Percentiles rank a stretch among this genome's conserved stretches.
phyloP scores from a whole-genome alignment of 179 eudicot genomes.

The Drosera spatulata region DNA sequence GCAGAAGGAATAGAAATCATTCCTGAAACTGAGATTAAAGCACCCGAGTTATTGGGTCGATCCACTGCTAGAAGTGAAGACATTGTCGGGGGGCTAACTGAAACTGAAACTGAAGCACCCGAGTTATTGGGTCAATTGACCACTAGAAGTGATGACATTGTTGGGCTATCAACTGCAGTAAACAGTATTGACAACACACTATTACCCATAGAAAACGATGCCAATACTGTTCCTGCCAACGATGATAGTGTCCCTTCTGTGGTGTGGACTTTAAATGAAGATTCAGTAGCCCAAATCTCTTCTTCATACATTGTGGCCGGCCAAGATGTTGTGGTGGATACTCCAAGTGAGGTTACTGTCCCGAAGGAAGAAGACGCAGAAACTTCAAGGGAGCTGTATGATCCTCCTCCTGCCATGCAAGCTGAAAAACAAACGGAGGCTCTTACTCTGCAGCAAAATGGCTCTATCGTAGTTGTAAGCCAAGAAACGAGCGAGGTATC shows the following conservation, averaged over 20 bases:
- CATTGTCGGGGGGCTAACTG: conserved; percentile 4
- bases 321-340: conserved; percentile 18
- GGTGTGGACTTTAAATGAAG: conserved; percentile 11
- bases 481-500: conserved; percentile 16
- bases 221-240: neutral
- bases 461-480: conserved; percentile 21
- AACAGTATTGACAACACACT: conserved; percentile 11
- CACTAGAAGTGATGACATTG: conserved; percentile 4
- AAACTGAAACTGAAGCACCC: conserved; percentile 6
- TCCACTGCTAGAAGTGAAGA: conserved; percentile 7
- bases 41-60: conserved; percentile 6
- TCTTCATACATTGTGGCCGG: conserved; percentile 14
- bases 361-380: conserved; percentile 20
- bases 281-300: neutral
- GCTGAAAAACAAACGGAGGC: conserved; percentile 20
- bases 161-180: conserved; percentile 4
- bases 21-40: conserved; percentile 7
- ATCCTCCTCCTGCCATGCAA: conserved; percentile 5
- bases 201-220: neutral
- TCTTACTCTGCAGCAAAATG: conserved; percentile 20
- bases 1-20: conserved; percentile 11
- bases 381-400: conserved; percentile 8
- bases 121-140: conserved; percentile 7
- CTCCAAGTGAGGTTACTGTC: conserved; percentile 21
- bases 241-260: conserved; percentile 9